These are phyloP conservation scores for Trichoderma gamsii DNA, from an alignment of 495 filamentous ascomycete genomes.

Conservation along the genomic window DNA sequence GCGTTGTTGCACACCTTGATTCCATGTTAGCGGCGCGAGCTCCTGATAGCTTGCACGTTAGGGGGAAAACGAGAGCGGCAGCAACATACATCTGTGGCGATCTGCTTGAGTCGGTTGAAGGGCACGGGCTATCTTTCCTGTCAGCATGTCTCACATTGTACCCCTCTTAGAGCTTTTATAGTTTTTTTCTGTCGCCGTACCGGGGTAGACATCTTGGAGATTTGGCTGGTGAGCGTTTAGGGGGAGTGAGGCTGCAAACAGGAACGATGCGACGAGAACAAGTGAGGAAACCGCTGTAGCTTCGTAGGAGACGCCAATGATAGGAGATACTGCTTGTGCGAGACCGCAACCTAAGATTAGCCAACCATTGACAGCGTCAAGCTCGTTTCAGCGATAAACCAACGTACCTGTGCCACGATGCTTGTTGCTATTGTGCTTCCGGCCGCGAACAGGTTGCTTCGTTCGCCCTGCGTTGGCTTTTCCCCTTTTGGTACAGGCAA, in stretches of 20 bases:
- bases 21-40: slow-evolving; percentile 21
- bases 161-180: background rate
- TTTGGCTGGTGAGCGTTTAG: slow-evolving; percentile 14
- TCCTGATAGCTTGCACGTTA: slow-evolving; percentile 14
- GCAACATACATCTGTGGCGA: slow-evolving; percentile 68
- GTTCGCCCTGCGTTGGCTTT: slow-evolving; percentile 6
- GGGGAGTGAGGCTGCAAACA: background rate
- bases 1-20: slow-evolving; percentile 74
- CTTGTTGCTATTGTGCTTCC: background rate
- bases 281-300: background rate
- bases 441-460: slow-evolving; percentile 10
- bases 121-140: slow-evolving; percentile 59
- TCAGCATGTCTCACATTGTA: background rate
- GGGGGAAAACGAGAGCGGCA: slow-evolving; percentile 10
- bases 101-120: slow-evolving; percentile 68
- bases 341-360: background rate
- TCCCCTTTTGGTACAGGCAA: slow-evolving; percentile 14
- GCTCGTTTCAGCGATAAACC: background rate
- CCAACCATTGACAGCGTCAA: background rate
- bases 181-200: slow-evolving; percentile 20
- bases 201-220: slow-evolving; percentile 30
- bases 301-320: background rate
- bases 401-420: background rate
- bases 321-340: background rate
- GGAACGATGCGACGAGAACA: background rate